Conservation (phyloP, 805 yeast genomes). For the Starmerella floris region DNA sequence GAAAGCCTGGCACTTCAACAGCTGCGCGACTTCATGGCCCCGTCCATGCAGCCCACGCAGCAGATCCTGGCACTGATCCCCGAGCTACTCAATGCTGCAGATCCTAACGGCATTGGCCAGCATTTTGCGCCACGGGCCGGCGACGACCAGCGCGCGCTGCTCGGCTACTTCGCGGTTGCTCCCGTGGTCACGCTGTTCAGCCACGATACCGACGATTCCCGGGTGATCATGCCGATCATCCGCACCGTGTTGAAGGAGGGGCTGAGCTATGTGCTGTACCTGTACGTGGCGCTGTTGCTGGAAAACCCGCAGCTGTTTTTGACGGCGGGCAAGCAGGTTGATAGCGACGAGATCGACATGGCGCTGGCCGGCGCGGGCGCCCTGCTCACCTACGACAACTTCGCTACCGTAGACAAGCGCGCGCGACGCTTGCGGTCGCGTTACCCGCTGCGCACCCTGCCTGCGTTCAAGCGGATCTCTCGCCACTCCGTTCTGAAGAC, state of each 20-base stretch:
- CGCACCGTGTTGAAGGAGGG: conserved; percentile 52
- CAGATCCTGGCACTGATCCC: conserved; percentile 58
- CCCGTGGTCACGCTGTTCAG: conserved; percentile 65
- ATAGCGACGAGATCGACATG: conserved; percentile 33
- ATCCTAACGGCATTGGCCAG: conserved; percentile 25
- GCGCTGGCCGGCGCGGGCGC: conserved; percentile 26
- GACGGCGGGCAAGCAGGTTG: background rate
- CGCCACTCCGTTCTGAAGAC: conserved; percentile 27
- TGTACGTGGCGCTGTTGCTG: conserved; percentile 39
- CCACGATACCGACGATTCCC: conserved; percentile 46
- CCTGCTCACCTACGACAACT: conserved; percentile 12
- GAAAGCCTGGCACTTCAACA: conserved; percentile 35
- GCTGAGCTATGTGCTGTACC: conserved; percentile 40
- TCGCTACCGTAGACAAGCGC: conserved; percentile 16
- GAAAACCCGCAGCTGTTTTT: background rate
- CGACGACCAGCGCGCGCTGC: conserved; percentile 30
- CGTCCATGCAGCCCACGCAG: conserved; percentile 50
- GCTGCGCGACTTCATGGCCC: conserved; percentile 75
- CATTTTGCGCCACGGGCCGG: conserved; percentile 1
- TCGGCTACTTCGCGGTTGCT: conserved; percentile 50
- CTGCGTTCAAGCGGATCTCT: conserved; percentile 23
- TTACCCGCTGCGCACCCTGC: conserved; percentile 16
- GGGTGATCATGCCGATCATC: conserved; percentile 47
- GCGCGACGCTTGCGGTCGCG: conserved; percentile 15
- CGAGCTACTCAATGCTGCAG: conserved; percentile 39